A percentile compares a stretch with the other conserved stretches of the same genome.
Evolutionary conservation across 1,139 yeast species (phyloP).

Genomic region (Lodderomyces metapsilosis): DNA sequence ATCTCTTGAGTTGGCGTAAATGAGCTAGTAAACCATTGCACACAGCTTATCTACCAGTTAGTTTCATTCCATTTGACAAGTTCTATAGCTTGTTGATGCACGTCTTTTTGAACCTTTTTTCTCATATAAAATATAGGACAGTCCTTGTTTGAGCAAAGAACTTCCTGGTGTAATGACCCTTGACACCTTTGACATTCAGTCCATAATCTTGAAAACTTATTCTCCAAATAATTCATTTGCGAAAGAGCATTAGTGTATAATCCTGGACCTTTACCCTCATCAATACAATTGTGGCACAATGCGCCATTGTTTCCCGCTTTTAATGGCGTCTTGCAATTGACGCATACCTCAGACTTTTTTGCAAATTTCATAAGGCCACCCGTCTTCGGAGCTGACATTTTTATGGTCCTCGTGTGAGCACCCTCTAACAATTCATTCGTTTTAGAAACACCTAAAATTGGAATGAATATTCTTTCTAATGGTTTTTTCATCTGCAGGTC

Average conservation of each 20-base stretch:
- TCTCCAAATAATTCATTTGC: constrained; percentile 76
- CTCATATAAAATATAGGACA: constrained; percentile 98
- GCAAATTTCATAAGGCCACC: constrained; percentile 93
- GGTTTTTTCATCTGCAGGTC: constrained; percentile 95
- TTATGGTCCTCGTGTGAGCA: constrained; percentile 78
- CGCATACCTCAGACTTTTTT: constrained; percentile 83
- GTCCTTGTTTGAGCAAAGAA: constrained; percentile 89
- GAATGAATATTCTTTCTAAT: constrained; percentile 88
- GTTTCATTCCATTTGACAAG: constrained; percentile 70
- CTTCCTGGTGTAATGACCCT: constrained; percentile 94
- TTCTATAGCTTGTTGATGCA: constrained; percentile 65
- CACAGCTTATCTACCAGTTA: constrained; percentile 39
- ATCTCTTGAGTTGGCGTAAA: too few species aligned
- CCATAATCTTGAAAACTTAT: constrained; percentile 87
- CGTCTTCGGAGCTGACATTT: constrained; percentile 60
- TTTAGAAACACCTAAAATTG: constrained; percentile 83
- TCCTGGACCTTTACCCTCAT: constrained; percentile 74
- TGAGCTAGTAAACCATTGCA: too few species aligned
- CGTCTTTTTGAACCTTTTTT: constrained; percentile 89
- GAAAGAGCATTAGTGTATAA: constrained; percentile 77
- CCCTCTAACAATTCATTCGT: constrained; percentile 80
- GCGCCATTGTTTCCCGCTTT: constrained; percentile 68
- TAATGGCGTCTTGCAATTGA: constrained; percentile 82
- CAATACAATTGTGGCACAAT: constrained; percentile 75
- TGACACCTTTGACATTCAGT: constrained; percentile 98